Conservation (phyloP, 345 rosid genomes). For the Arabidopsis arenosa region DNA sequence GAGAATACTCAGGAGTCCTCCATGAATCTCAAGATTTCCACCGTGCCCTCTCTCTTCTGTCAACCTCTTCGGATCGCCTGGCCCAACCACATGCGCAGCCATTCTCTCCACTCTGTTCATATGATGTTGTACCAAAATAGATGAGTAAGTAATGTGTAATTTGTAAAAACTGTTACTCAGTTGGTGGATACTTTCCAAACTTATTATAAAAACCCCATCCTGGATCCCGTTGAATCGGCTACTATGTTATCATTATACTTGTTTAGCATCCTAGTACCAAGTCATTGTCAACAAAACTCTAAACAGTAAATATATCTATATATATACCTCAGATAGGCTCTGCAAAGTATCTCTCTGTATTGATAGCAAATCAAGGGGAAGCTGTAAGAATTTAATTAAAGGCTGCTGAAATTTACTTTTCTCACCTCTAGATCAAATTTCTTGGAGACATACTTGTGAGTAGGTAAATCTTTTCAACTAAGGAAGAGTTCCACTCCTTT, state of each 20-base stretch:
- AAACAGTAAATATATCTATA: slow-evolving; percentile 4
- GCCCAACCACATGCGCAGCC: slow-evolving; percentile 35
- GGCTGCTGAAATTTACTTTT: not conserved
- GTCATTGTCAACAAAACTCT: not conserved
- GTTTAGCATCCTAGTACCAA: not conserved
- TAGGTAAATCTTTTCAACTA: not conserved
- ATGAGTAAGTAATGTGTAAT: slow-evolving; percentile 21
- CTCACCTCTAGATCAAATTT: not conserved
- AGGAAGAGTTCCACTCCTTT: no score
- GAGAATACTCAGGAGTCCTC: slow-evolving; percentile 54
- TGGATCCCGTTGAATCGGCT: not conserved
- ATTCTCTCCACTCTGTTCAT: slow-evolving; percentile 27
- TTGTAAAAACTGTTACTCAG: slow-evolving; percentile 22
- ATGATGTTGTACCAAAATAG: slow-evolving; percentile 37
- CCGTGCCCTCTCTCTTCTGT: slow-evolving; percentile 99
- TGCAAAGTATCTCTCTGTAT: not conserved
- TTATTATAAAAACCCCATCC: not conserved
- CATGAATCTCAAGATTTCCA: slow-evolving; percentile 69
- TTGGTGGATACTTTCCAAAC: slow-evolving; percentile 17
- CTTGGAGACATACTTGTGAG: not conserved
- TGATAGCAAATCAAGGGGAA: not conserved
- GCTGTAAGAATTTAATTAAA: not conserved
- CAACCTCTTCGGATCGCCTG: slow-evolving; percentile 59
- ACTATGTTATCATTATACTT: not conserved
- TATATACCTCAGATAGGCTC: not conserved